These are phyloP conservation scores for Leishmania major DNA, from an alignment of 208 protist species.

Conservation along the genomic window DNA sequence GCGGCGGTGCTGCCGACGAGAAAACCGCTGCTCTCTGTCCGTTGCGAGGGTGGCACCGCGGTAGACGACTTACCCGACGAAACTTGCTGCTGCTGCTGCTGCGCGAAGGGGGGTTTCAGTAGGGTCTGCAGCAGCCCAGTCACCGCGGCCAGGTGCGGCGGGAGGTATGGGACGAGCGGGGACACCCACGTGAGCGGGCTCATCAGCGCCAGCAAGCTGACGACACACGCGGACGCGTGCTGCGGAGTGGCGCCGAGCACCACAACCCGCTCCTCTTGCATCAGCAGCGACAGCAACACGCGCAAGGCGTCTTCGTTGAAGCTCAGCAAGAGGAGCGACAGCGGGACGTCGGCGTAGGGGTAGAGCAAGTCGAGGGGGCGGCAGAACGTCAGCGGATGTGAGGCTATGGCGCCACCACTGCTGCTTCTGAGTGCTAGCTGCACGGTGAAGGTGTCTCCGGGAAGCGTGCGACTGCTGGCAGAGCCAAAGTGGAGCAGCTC, in stretches of 20 bases:
- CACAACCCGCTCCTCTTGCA: conserved; percentile 62
- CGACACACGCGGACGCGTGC: conserved; percentile 79
- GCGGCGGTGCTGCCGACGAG: conserved; percentile 65
- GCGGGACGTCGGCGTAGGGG: conserved; percentile 50
- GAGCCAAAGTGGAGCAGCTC: conserved; percentile 29
- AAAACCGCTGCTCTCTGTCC: conserved; percentile 37
- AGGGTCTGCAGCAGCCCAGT: conserved; percentile 33
- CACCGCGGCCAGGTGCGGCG: conserved; percentile 26
- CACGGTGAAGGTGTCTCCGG: conserved; percentile 33
- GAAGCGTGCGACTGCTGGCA: conserved; percentile 22
- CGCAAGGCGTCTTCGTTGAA: conserved; percentile 72
- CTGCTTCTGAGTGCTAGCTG: conserved; percentile 17
- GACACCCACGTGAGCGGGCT: conserved; percentile 60
- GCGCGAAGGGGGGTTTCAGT: conserved; percentile 12
- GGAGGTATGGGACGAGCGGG: conserved; percentile 66
- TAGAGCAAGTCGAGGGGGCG: conserved; percentile 49
- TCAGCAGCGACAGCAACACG: conserved; percentile 67
- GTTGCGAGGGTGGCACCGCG: conserved; percentile 7
- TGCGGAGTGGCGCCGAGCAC: conserved; percentile 75
- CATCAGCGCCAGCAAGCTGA: conserved; percentile 60
- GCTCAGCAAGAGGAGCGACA: conserved; percentile 59
- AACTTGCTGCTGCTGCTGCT: conserved; percentile 2
- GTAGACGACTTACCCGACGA: conserved; percentile 4
- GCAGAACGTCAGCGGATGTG: conserved; percentile 32
- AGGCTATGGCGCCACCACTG: conserved; percentile 5